These are phyloP conservation scores for Teratosphaeria nubilosa DNA, from an alignment of 2,329 filamentous ascomycete species.

Conservation along the genomic window DNA sequence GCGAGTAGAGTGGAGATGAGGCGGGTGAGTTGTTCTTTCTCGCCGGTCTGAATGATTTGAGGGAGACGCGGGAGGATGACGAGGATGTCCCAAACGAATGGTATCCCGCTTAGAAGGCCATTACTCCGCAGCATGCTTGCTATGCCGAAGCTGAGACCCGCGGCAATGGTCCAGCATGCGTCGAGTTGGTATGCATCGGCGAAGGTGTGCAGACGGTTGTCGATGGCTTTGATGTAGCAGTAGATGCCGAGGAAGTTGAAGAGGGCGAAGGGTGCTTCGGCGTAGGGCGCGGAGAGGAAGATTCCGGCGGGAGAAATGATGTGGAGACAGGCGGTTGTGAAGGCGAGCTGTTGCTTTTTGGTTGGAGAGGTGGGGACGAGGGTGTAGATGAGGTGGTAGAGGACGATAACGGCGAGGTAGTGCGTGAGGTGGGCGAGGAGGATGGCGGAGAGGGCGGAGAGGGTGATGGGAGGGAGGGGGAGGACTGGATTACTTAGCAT, in stretches of 20 bases:
- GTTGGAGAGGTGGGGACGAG: slow-evolving; percentile 35
- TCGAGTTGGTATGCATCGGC: slow-evolving; percentile 2
- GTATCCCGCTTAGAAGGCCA: slow-evolving; percentile 68
- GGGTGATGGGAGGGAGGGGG: slow-evolving; percentile 12
- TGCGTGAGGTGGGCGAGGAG: slow-evolving; percentile 64
- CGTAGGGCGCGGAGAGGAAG: slow-evolving; percentile 80
- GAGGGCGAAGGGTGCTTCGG: slow-evolving; percentile 68
- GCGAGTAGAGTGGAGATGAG: slow-evolving; percentile 45
- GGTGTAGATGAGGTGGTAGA: slow-evolving; percentile 56
- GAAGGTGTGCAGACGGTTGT: slow-evolving; percentile 1
- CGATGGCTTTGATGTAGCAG: slow-evolving; percentile 48
- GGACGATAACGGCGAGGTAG: slow-evolving; percentile 59
- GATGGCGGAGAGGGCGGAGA: slow-evolving; percentile 48
- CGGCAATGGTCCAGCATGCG: slow-evolving; percentile 18
- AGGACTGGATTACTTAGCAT: slow-evolving; percentile 17
- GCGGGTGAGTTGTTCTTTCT: slow-evolving; percentile 5
- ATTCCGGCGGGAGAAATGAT: slow-evolving; percentile 78
- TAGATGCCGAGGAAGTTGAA: slow-evolving; percentile 66
- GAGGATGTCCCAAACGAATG: slow-evolving; percentile 57
- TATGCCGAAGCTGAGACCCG: slow-evolving; percentile 48
- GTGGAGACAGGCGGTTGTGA: slow-evolving; percentile 63
- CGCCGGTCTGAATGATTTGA: slow-evolving; percentile 21
- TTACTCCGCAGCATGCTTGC: slow-evolving; percentile 74
- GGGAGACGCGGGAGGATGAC: slow-evolving; percentile 32
- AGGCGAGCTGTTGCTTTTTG: slow-evolving; percentile 42